Evolutionary conservation across 176 grass and related monocot genomes (phyloP).

Genomic region (Microstegium vimineum): DNA sequence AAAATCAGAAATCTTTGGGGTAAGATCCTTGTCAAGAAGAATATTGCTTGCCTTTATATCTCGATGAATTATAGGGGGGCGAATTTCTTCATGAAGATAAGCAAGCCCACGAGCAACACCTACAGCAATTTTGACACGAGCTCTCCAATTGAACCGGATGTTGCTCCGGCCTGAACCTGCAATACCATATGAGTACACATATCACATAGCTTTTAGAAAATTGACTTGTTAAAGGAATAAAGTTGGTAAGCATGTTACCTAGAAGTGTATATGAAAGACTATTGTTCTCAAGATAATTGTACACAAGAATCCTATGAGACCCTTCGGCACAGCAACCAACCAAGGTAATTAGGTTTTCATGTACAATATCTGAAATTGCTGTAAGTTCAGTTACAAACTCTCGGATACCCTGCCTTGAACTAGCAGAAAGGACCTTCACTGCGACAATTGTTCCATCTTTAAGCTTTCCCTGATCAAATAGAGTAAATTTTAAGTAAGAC

Average conservation of each 20-base stretch:
- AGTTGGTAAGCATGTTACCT: constrained; percentile 42
- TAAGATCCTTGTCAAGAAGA: constrained; percentile 81
- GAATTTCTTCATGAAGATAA: constrained; percentile 76
- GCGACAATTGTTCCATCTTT: constrained; percentile 69
- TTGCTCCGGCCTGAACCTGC: constrained; percentile 48
- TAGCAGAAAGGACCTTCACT: constrained; percentile 69
- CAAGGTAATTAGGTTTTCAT: constrained; percentile 76
- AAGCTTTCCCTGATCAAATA: constrained; percentile 66
- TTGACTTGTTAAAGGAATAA: not conserved
- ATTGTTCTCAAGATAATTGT: constrained; percentile 84
- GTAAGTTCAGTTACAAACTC: constrained; percentile 73
- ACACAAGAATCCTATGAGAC: constrained; percentile 70
- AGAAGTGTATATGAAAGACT: constrained; percentile 71
- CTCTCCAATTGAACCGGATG: constrained; percentile 68
- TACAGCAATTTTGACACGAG: constrained; percentile 62
- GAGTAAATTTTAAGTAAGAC: constrained; percentile 15
- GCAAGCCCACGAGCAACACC: constrained; percentile 72
- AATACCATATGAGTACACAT: constrained; percentile 21
- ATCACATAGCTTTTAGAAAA: constrained; percentile 11
- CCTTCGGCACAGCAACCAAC: constrained; percentile 77
- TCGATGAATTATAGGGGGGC: constrained; percentile 66
- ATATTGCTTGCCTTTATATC: constrained; percentile 96
- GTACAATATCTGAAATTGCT: constrained; percentile 57
- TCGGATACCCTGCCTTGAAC: constrained; percentile 67
- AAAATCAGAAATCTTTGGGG: constrained; percentile 88